Percentiles rank a stretch among this genome's conserved stretches.
Conservation (phyloP, 2,329 filamentous ascomycete genomes). For the Xylariomycetidae sp. region DNA sequence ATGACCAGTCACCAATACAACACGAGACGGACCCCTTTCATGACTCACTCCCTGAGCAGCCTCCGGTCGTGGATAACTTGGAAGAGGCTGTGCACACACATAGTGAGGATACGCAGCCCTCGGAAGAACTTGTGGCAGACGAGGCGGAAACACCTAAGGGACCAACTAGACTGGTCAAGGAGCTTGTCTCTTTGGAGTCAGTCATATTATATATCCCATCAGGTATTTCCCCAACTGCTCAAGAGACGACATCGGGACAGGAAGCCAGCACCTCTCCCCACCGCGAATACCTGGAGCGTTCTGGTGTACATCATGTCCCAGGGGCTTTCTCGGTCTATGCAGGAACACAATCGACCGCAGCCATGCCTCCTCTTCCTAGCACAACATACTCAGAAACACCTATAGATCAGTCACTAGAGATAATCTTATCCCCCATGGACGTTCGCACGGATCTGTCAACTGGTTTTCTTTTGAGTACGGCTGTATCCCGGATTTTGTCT, state of each 20-base stretch:
- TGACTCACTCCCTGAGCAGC: no score
- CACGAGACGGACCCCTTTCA: conserved; percentile 2
- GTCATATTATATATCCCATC: conserved; percentile 54
- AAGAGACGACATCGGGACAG: conserved; percentile 25
- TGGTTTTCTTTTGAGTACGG: conserved; percentile 49
- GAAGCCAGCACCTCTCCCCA: conserved; percentile 3
- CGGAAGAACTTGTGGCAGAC: conserved; percentile 23
- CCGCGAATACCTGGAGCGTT: conserved; percentile 16
- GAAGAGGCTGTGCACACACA: conserved; percentile 14
- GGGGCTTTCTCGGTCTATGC: conserved; percentile 55
- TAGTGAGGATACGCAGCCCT: conserved; percentile 12
- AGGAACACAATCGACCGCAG: conserved; percentile 17
- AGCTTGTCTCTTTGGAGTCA: conserved; percentile 44
- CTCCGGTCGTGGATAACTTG: conserved; percentile 20
- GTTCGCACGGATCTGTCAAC: conserved; percentile 53
- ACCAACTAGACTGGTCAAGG: conserved; percentile 50
- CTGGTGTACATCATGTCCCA: conserved; percentile 48
- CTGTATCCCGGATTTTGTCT: conserved; percentile 44
- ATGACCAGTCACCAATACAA: neutral
- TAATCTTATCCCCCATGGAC: conserved; percentile 47
- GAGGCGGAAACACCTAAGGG: conserved; percentile 47
- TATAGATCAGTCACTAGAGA: conserved; percentile 39
- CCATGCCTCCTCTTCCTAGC: conserved; percentile 3
- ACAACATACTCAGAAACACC: conserved; percentile 8
- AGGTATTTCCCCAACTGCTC: conserved; percentile 37